Conservation (phyloP, 2,329 filamentous ascomycete genomes). For the Celoporthe dispersa region DNA sequence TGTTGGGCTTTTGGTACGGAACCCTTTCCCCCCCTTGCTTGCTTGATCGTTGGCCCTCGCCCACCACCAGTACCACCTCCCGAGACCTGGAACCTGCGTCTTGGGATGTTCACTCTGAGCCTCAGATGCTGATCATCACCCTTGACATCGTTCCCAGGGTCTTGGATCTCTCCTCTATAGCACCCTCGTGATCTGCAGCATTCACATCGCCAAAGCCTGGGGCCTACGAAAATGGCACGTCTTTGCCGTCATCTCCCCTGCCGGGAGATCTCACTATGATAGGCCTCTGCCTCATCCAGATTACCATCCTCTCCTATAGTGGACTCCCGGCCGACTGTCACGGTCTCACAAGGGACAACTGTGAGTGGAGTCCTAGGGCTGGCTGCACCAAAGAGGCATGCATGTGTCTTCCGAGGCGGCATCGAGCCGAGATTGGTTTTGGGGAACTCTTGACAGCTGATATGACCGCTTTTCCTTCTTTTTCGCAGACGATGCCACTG, state of each 20-base stretch:
- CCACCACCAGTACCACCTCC: not conserved
- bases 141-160: constrained; percentile 24
- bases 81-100: not conserved
- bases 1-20: constrained; percentile 27
- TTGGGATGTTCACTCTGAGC: not conserved
- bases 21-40: not conserved
- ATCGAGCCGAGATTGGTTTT: not conserved
- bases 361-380: constrained; percentile 17
- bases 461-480: too few relatives aligned
- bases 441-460: not conserved
- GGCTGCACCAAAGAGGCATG: not conserved
- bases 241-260: constrained; percentile 30
- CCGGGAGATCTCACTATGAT: constrained; percentile 34
- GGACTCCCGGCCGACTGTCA: constrained; percentile 31
- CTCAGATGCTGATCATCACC: not conserved
- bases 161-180: constrained; percentile 32
- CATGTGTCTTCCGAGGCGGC: not conserved
- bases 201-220: constrained; percentile 31
- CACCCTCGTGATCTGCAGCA: constrained; percentile 30
- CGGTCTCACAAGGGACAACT: constrained; percentile 28
- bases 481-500: constrained; percentile 24
- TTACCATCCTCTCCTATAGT: constrained; percentile 30
- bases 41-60: not conserved
- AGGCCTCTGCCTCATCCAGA: constrained; percentile 33
- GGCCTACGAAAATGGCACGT: constrained; percentile 29